Percentiles rank a stretch among this genome's conserved stretches.
Conservation (phyloP, 345 rosid genomes). For the Erucastrum elatum region DNA sequence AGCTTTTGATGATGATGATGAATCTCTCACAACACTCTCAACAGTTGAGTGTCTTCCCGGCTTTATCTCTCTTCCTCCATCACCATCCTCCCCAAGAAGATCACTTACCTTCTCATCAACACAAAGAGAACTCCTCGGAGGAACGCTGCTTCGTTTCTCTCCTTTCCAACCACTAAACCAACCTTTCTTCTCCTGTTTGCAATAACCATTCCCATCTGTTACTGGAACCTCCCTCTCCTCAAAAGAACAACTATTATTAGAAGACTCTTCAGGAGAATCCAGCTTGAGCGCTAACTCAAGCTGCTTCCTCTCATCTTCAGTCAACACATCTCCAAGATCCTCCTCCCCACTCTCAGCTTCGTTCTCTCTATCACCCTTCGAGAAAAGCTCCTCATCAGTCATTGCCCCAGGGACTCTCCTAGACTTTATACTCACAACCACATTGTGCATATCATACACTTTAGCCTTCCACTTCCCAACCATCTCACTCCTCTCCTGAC, state of each 20-base stretch:
- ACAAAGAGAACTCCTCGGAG: slow-evolving; percentile 85
- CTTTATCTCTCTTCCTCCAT: slow-evolving; percentile 51
- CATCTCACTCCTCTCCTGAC: slow-evolving; percentile 89
- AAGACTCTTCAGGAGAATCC: slow-evolving; percentile 58
- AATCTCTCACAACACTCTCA: slow-evolving; percentile 62
- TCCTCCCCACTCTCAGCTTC: slow-evolving; percentile 74
- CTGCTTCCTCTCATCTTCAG: slow-evolving; percentile 90
- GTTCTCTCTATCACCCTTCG: slow-evolving; percentile 54
- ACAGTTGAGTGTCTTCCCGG: slow-evolving; percentile 81
- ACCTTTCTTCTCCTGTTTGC: slow-evolving; percentile 88
- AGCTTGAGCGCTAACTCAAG: slow-evolving; percentile 83
- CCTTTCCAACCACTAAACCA: slow-evolving; percentile 98
- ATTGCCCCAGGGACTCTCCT: slow-evolving; percentile 97
- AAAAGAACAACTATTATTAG: slow-evolving; percentile 42
- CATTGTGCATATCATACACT: slow-evolving; percentile 99
- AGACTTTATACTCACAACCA: slow-evolving; percentile 93
- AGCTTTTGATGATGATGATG: slow-evolving; percentile 41
- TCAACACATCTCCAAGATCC: slow-evolving; percentile 79
- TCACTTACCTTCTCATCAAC: slow-evolving; percentile 90
- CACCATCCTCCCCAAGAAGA: slow-evolving; percentile 60
- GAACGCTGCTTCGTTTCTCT: slow-evolving; percentile 49
- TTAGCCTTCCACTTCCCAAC: slow-evolving; percentile 93
- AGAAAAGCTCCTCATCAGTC: slow-evolving; percentile 80
- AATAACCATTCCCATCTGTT: slow-evolving; percentile 54
- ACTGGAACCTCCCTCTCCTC: slow-evolving; percentile 82